phyloP scores from a whole-genome alignment of 805 yeast species.

The Saccharomycopsis fermentans region DNA sequence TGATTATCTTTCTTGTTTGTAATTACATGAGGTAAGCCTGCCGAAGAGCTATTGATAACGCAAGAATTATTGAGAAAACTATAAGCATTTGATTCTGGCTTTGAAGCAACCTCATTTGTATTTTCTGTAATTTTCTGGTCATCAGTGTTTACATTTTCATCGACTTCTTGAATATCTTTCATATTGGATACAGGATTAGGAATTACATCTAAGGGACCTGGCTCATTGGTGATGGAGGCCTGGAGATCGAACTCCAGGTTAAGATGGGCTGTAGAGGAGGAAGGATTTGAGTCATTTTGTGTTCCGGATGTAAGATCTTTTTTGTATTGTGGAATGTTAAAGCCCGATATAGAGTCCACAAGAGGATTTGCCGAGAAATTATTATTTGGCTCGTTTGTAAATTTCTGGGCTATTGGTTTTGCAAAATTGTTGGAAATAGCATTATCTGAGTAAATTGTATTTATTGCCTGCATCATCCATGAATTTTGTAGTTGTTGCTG shows the following conservation, averaged over 20 bases:
- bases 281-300: too few relatives aligned
- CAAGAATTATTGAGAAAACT: background rate
- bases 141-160: background rate
- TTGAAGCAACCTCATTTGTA: background rate
- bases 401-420: background rate
- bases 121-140: background rate
- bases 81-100: background rate
- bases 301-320: background rate
- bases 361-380: background rate
- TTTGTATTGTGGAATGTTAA: background rate
- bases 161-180: background rate
- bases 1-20: background rate
- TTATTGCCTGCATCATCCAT: slow-evolving; percentile 4
- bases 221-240: background rate
- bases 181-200: background rate
- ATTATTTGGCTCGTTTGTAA: slow-evolving; percentile 1
- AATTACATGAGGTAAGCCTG: background rate
- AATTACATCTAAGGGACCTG: background rate
- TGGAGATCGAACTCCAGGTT: background rate
- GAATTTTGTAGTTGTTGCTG: slow-evolving; percentile 13
- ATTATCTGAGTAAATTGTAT: slow-evolving; percentile 10
- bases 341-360: background rate
- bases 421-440: slow-evolving; percentile 9
- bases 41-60: background rate
- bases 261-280: background rate